Conservation (phyloP, 257 asterid species). For the Solanum pimpinellifolium region DNA sequence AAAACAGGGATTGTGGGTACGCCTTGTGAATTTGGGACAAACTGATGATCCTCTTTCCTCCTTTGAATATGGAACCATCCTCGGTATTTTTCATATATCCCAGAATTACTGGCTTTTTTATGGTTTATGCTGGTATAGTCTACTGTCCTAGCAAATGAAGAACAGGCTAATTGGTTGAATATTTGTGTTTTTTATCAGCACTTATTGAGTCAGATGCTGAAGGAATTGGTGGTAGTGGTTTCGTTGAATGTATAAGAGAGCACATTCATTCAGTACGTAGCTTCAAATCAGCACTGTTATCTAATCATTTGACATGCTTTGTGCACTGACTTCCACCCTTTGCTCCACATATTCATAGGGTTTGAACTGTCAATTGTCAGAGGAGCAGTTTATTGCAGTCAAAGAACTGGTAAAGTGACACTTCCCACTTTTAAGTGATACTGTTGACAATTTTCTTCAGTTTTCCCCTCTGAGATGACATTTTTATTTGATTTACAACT, state of each 20-base stretch:
- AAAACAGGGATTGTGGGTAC: constrained; percentile 80
- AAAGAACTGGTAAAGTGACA: constrained; percentile 65
- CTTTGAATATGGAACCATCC: constrained; percentile 92
- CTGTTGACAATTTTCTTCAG: neutral
- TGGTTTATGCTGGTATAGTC: neutral
- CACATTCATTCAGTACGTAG: constrained; percentile 79
- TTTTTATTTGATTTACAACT: neutral
- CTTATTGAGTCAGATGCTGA: constrained; percentile 93
- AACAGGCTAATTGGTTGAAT: constrained; percentile 9
- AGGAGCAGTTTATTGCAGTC: constrained; percentile 91
- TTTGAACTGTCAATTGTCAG: constrained; percentile 66
- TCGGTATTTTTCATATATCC: constrained; percentile 36
- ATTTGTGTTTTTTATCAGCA: constrained; percentile 37
- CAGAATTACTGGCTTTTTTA: neutral
- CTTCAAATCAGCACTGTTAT: constrained; percentile 2
- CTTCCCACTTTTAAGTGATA: neutral
- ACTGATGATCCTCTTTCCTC: constrained; percentile 98
- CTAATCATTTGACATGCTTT: neutral
- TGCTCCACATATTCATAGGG: constrained; percentile 25
- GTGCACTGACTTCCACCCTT: neutral
- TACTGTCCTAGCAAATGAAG: constrained; percentile 2
- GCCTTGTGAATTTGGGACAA: constrained; percentile 83
- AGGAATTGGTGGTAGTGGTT: constrained; percentile 98
- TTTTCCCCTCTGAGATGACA: neutral
- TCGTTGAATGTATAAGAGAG: constrained; percentile 91